Percentiles rank a stretch among this genome's conserved stretches.
Evolutionary conservation across 768 basidiomycete genomes (phyloP).

Genomic region (Agaricus subrufescens): DNA sequence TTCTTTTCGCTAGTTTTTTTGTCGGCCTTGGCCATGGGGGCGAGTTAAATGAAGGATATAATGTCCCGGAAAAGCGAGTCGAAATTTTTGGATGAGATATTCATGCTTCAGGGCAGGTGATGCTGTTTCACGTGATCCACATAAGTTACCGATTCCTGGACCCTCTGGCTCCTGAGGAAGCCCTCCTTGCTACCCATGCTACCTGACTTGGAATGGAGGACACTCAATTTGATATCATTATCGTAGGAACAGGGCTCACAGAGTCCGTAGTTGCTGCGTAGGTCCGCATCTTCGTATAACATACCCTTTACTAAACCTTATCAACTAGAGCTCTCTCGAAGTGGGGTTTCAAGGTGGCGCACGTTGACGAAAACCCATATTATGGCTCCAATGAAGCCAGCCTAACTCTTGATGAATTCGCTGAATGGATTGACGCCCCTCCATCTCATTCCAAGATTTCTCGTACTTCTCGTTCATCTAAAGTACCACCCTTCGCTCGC

Average conservation of each 20-base stretch:
- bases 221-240: constrained; percentile 56
- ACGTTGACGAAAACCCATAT: constrained; percentile 79
- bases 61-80: constrained; percentile 12
- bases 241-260: constrained; percentile 76
- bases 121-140: constrained; percentile 13
- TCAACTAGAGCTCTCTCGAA: constrained; percentile 76
- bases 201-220: constrained; percentile 26
- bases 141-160: not conserved
- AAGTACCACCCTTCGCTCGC: constrained; percentile 51
- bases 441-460: constrained; percentile 28
- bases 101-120: constrained; percentile 30
- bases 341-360: constrained; percentile 82
- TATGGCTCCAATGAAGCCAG: constrained; percentile 86
- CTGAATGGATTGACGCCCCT: constrained; percentile 54
- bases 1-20: constrained; percentile 40
- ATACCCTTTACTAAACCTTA: constrained; percentile 1
- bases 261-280: constrained; percentile 90
- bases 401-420: constrained; percentile 75
- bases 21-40: constrained; percentile 42
- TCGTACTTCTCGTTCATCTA: constrained; percentile 37
- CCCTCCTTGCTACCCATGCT: not conserved
- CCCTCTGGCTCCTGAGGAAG: no score
- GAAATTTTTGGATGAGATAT: constrained; percentile 22
- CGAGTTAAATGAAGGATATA: constrained; percentile 15
- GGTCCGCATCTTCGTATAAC: constrained; percentile 25